Conservation (phyloP, 2,329 filamentous ascomycete genomes). For the Penicillium polonicum region DNA sequence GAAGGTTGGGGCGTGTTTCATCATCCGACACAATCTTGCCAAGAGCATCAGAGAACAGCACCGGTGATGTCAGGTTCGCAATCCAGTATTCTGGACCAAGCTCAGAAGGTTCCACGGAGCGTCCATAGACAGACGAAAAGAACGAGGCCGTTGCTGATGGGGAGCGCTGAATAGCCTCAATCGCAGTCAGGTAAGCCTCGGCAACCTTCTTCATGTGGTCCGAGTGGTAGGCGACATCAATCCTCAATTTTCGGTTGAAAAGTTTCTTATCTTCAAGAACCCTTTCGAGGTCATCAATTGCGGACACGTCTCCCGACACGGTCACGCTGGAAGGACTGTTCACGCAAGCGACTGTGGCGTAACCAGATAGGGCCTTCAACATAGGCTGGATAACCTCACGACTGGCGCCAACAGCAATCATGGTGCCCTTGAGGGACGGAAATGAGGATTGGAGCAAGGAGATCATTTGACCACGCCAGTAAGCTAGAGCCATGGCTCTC, state of each 20-base stretch:
- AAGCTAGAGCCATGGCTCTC: slow-evolving; percentile 21
- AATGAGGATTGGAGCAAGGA: slow-evolving; percentile 18
- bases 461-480: slow-evolving; percentile 24
- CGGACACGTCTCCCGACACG: slow-evolving; percentile 20
- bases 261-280: slow-evolving; percentile 15
- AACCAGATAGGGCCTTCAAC: slow-evolving; percentile 15
- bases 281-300: slow-evolving; percentile 19
- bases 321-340: slow-evolving; percentile 27
- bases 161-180: slow-evolving; percentile 17
- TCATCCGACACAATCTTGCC: slow-evolving; percentile 19
- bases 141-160: slow-evolving; percentile 17
- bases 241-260: slow-evolving; percentile 30
- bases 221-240: slow-evolving; percentile 32
- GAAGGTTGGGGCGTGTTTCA: slow-evolving; percentile 17
- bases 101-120: slow-evolving; percentile 15
- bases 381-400: slow-evolving; percentile 17
- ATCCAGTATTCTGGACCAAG: slow-evolving; percentile 30
- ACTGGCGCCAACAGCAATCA: slow-evolving; percentile 32
- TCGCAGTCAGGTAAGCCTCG: slow-evolving; percentile 18
- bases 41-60: slow-evolving; percentile 24
- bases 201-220: slow-evolving; percentile 25
- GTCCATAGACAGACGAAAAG: slow-evolving; percentile 21
- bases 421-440: slow-evolving; percentile 26
- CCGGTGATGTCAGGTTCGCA: slow-evolving; percentile 25
- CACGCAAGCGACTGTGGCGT: slow-evolving; percentile 22